Base-by-base conservation (phyloP, 495 filamentous ascomycete genomes). In the Saxophila tyrrhenica region DNA sequence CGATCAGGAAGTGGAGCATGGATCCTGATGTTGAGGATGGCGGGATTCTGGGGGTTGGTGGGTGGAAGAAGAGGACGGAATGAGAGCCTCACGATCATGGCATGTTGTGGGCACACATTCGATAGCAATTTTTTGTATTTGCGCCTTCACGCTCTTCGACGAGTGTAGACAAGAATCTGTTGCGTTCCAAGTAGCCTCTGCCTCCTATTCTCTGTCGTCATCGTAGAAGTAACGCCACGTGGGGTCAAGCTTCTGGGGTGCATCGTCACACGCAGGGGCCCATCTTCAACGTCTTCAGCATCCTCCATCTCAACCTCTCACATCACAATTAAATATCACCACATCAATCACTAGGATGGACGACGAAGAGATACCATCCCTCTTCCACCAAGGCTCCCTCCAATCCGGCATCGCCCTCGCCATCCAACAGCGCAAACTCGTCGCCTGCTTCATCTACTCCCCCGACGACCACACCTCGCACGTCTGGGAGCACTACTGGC, bases 401-500 rank as follows among this genome's bases (percentile, higher is more conserved):
- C 82, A 91, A 61, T 79, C 81, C 49, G 91, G 87, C 46, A 91
- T 97, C 61, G 71, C 76, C 7, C 67, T 76, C 21, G 88, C 92
- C 19, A 70, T 96, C 11, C 76, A 78, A 48, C 71, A 87, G 63
- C 62, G 66, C 23, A 83, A 83, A 59, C 67, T 77, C 13, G 79
- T 90, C 3, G 75, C 77, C 44, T 88, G 85, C 64, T 87, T 90
- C 69, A 76, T 86, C 32, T 39, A 75, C 78, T 19, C 42, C 46
- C 35, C 42, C 16, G 15, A 2, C 45, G 29, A 61, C 47, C 51
- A 54, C 32, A 72, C 17, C 65, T 78, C 43, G 79, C 84, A 62
- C 88, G 85, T 66, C 62, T 97, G 91, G 91, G 86, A 95, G 65
- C 63, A 81, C 39, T 80, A 85, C 17, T 88, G 82, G 62, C 77